Evolutionary conservation across 192 early-diverging fungal genomes (phyloP).

Genomic region (Coemansia sp.): DNA sequence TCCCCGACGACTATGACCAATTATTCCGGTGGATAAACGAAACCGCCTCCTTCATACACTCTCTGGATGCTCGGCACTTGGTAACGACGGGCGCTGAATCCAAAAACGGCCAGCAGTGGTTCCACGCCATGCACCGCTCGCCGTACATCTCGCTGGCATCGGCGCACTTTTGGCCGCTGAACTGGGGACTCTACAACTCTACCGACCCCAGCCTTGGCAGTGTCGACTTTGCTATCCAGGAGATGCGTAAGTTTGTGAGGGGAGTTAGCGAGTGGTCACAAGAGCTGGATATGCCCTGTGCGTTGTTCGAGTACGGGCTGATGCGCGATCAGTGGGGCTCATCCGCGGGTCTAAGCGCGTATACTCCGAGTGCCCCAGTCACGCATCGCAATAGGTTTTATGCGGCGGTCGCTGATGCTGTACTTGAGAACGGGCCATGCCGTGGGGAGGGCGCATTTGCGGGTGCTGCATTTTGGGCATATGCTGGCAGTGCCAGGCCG

Average conservation of each 20-base stretch:
- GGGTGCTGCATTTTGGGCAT: conserved; percentile 69
- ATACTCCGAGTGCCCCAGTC: conserved; percentile 50
- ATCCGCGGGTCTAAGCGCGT: conserved; percentile 25
- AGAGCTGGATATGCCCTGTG: conserved; percentile 51
- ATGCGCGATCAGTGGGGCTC: conserved; percentile 47
- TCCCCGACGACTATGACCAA: conserved; percentile 4
- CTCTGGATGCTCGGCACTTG: conserved; percentile 58
- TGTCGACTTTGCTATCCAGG: conserved; percentile 40
- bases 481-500: conserved; percentile 55
- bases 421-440: conserved; percentile 25
- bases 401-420: conserved; percentile 26
- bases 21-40: conserved; percentile 56
- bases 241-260: conserved; percentile 43
- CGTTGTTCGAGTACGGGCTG: conserved; percentile 64
- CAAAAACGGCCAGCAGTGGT: conserved; percentile 57
- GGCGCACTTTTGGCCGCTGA: conserved; percentile 56
- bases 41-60: conserved; percentile 52
- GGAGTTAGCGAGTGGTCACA: conserved; percentile 56
- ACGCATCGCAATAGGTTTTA: conserved; percentile 59
- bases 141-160: conserved; percentile 55
- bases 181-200: conserved; percentile 62
- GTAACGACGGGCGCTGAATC: conserved; percentile 65
- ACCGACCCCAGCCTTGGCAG: conserved; percentile 37
- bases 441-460: conserved; percentile 26
- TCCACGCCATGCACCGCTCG: conserved; percentile 53